Evolutionary conservation across 768 basidiomycete species (phyloP).

Genomic region (Leccinum arenicola): DNA sequence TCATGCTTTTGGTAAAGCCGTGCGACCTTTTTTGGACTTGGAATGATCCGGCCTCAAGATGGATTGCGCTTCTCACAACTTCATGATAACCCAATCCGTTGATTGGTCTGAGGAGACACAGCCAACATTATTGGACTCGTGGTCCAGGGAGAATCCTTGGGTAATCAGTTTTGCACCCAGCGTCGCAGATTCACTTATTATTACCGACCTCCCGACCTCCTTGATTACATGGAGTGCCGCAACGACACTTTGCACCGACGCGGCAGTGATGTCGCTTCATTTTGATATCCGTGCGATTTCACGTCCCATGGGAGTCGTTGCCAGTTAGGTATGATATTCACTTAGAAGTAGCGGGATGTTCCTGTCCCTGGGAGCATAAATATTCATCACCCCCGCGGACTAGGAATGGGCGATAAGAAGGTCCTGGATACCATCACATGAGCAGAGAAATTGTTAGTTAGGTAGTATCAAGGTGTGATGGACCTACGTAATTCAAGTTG

Average conservation of each 20-base stretch:
- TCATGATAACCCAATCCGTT: not conserved
- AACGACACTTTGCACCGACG: not conserved
- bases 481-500: no score
- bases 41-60: not conserved
- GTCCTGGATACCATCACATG: not conserved
- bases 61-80: not conserved
- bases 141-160: not conserved
- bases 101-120: not conserved
- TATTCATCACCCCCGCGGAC: not conserved
- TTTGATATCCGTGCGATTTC: not conserved
- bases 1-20: not conserved
- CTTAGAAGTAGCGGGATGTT: not conserved
- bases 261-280: not conserved
- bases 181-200: not conserved
- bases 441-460: no score
- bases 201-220: not conserved
- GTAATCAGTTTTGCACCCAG: not conserved
- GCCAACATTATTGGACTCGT: no score
- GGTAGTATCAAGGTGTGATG: no score
- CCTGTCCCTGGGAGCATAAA: not conserved
- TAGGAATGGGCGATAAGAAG: not conserved
- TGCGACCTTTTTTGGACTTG: constrained; percentile 1
- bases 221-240: not conserved
- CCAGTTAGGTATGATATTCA: not conserved
- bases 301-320: not conserved